Percentiles rank a stretch among this genome's conserved stretches.
These are phyloP conservation scores for Rhodotorula diobovata DNA, from an alignment of 768 basidiomycete species.

Conservation along the genomic window DNA sequence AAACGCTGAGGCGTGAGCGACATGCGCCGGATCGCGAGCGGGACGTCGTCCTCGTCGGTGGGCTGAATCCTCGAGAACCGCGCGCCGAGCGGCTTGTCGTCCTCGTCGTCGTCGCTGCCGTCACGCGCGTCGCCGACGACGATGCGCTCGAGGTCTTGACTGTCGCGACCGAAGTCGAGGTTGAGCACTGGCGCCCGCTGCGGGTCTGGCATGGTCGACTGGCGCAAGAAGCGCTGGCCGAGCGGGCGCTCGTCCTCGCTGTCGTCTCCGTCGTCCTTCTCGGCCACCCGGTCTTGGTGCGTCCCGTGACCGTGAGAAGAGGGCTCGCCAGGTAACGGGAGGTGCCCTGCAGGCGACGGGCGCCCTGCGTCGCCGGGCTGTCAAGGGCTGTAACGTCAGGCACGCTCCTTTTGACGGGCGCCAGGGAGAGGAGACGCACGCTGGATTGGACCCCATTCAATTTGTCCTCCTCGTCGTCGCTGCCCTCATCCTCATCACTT, in stretches of 20 bases:
- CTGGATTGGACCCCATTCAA: no score
- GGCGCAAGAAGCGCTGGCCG: constrained; percentile 12
- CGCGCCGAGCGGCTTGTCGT: constrained; percentile 15
- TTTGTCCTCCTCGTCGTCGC: neutral
- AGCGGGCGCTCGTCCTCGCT: constrained; percentile 13
- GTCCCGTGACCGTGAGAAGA: constrained; percentile 13
- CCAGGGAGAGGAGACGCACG: neutral
- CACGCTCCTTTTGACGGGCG: no score
- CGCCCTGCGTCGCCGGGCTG: no score
- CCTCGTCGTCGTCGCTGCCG: neutral
- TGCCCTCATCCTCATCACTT: neutral
- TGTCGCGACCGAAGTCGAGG: no score
- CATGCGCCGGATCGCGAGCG: constrained; percentile 28
- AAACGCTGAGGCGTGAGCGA: constrained; percentile 15
- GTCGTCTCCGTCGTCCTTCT: constrained; percentile 4
- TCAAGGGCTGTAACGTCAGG: no score
- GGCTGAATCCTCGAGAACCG: constrained; percentile 15
- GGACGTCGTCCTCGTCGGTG: constrained; percentile 31
- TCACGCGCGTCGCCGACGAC: neutral
- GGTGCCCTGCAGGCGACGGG: no score
- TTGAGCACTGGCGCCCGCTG: no score
- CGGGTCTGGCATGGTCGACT: neutral
- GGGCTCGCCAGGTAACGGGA: constrained; percentile 24
- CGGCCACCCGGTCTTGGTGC: no score
- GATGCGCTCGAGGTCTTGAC: no score